These are phyloP conservation scores for Fraxinus baroniana DNA, from an alignment of 305 asterid species.

Conservation along the genomic window DNA sequence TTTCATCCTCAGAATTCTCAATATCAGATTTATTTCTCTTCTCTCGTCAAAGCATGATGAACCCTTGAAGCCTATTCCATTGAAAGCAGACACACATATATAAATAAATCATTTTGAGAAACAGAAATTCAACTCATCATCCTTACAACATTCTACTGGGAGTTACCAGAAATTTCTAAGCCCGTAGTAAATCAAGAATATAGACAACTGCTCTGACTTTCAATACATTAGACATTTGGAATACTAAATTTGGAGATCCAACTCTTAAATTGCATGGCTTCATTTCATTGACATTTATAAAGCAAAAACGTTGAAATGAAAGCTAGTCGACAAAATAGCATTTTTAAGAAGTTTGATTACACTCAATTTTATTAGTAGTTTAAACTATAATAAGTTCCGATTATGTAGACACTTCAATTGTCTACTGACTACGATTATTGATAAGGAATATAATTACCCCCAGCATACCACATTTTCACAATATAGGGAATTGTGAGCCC, in stretches of 20 bases:
- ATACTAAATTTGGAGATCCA: neutral
- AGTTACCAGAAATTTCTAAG: neutral
- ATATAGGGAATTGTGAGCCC: neutral
- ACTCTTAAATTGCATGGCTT: neutral
- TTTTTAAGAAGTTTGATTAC: neutral
- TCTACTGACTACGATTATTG: neutral
- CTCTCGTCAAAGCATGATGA: conserved; percentile 84
- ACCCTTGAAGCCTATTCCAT: conserved; percentile 76
- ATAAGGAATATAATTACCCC: neutral
- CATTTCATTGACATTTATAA: neutral
- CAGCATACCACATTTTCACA: neutral
- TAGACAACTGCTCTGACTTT: neutral
- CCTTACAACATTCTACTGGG: neutral
- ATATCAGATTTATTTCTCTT: conserved; percentile 89
- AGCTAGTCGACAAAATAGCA: neutral
- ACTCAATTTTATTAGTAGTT: neutral
- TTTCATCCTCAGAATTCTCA: conserved; percentile 94
- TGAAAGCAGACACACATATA: conserved; percentile 9
- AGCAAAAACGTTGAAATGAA: neutral
- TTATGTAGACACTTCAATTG: neutral
- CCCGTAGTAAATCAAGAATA: neutral
- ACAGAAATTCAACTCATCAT: neutral
- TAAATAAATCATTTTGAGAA: neutral
- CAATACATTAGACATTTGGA: neutral
- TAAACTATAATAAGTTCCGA: neutral